Conservation (phyloP, 2,329 filamentous ascomycete species). For the Tolypocladium nubicola region DNA sequence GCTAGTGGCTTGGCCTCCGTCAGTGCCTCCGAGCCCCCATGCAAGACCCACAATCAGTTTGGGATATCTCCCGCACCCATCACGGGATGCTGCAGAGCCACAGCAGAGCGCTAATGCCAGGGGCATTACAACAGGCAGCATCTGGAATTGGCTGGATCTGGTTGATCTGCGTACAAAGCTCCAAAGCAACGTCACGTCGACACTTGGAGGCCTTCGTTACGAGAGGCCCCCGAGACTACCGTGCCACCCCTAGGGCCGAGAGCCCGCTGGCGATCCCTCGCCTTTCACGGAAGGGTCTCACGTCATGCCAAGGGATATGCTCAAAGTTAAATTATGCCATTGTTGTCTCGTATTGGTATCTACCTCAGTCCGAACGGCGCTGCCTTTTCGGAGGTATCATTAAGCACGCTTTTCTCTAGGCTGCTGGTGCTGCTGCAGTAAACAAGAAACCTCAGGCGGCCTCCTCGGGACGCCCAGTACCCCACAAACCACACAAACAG, state of each 20-base stretch:
- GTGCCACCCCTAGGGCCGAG: too few relatives aligned
- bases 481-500: not conserved
- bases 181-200: constrained; percentile 1
- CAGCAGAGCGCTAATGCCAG: not conserved
- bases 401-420: constrained; percentile 12
- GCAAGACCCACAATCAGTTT: not conserved
- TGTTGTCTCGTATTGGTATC: constrained; percentile 3
- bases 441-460: not conserved
- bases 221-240: not conserved
- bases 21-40: not conserved
- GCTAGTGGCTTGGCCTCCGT: constrained; percentile 3
- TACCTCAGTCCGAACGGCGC: constrained; percentile 1
- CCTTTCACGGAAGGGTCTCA: not conserved
- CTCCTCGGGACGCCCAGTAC: not conserved
- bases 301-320: not conserved
- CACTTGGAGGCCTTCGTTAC: not conserved
- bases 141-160: not conserved
- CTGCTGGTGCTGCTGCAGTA: not conserved
- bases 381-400: constrained; percentile 6
- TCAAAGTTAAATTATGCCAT: not conserved
- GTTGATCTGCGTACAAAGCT: not conserved
- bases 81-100: not conserved
- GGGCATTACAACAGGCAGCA: not conserved
- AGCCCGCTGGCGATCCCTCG: not conserved
- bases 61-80: not conserved